Evolutionary conservation across 768 basidiomycete genomes (phyloP).

Genomic region (Saitozyma podzolica): DNA sequence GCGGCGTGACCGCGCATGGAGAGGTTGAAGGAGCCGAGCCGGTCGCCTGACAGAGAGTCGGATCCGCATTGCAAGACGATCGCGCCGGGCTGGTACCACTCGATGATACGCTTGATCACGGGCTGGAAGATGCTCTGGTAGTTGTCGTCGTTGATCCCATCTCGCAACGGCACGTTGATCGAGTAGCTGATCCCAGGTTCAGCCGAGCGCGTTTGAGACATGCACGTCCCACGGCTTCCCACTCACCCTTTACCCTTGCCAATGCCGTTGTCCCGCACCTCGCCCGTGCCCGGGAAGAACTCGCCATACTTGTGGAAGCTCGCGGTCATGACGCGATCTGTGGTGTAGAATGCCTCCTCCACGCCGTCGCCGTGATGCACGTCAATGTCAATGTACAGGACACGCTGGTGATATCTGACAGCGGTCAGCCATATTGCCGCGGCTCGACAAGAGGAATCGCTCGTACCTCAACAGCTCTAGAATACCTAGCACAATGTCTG

Average conservation of each 20-base stretch:
- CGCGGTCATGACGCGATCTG: constrained; percentile 96
- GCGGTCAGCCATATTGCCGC: background rate
- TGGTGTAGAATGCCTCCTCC: constrained; percentile 98
- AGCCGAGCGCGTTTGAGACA: background rate
- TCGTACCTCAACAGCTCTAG: constrained; percentile 80
- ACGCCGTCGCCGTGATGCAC: constrained; percentile 99
- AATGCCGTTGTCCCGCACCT: constrained; percentile 87
- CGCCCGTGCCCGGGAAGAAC: constrained; percentile 99
- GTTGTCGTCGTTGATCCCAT: constrained; percentile 91
- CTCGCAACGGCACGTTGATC: constrained; percentile 89
- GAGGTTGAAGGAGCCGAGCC: constrained; percentile 90
- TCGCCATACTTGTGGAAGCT: constrained; percentile 99
- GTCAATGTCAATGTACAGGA: constrained; percentile 97
- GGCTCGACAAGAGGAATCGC: constrained; percentile 10
- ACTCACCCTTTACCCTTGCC: constrained; percentile 75
- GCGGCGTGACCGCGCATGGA: constrained; percentile 98
- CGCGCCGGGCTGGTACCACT: constrained; percentile 88
- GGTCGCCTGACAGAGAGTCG: constrained; percentile 94
- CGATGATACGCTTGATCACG: constrained; percentile 89
- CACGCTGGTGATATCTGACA: constrained; percentile 83
- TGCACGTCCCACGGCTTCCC: background rate
- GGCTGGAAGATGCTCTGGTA: constrained; percentile 96
- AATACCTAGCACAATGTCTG: constrained; percentile 96
- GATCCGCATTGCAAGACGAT: constrained; percentile 97
- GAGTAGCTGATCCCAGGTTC: constrained; percentile 62